These are phyloP conservation scores for Erythrophleum ivorense DNA, from an alignment of 331 rosid genomes.

Conservation along the genomic window DNA sequence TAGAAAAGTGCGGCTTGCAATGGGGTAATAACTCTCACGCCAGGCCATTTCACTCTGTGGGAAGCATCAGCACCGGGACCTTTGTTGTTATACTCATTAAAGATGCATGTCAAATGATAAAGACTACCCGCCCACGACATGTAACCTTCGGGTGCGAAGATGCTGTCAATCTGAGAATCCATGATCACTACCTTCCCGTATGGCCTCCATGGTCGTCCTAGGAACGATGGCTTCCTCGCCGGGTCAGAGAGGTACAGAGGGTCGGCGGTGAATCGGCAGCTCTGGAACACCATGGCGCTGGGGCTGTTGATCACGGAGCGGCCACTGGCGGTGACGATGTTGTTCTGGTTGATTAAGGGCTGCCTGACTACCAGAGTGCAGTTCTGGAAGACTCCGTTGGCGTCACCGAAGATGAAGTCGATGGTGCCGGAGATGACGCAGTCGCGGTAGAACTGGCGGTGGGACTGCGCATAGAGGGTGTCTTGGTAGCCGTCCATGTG, in stretches of 20 bases:
- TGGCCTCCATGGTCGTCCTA: conserved; percentile 75
- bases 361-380: conserved; percentile 53
- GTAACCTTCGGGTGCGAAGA: conserved; percentile 64
- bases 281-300: conserved; percentile 56
- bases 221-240: conserved; percentile 37
- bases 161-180: conserved; percentile 59
- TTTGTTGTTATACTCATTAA: conserved; percentile 55
- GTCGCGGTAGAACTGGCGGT: conserved; percentile 75
- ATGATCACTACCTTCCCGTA: conserved; percentile 64
- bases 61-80: conserved; percentile 51
- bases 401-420: conserved; percentile 80
- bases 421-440: conserved; percentile 66
- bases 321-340: conserved; percentile 71
- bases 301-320: conserved; percentile 47
- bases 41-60: conserved; percentile 35
- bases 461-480: conserved; percentile 72
- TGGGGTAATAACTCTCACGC: not conserved
- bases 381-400: conserved; percentile 72
- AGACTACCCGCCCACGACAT: conserved; percentile 57
- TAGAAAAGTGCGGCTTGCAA: conserved; percentile 27
- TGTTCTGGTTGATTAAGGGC: conserved; percentile 50
- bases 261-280: conserved; percentile 57
- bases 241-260: not conserved
- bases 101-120: conserved; percentile 41
- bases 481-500: conserved; percentile 61